phyloP scores from a whole-genome alignment of 1,284 basidiomycete genomes.

The Violaceomyces palustris region DNA sequence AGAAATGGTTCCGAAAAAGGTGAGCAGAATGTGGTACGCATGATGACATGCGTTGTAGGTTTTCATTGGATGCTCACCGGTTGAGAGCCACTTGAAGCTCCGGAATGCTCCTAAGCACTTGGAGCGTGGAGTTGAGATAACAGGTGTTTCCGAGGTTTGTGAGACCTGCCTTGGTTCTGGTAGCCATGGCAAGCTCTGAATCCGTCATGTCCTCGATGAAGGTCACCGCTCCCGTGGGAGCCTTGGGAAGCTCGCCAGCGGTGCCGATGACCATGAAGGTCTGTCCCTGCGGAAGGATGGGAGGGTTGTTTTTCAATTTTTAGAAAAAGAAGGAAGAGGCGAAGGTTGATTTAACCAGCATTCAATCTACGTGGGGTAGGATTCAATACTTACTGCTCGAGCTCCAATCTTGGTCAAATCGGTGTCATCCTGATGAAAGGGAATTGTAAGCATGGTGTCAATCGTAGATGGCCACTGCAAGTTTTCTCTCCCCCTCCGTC shows the following conservation, averaged over 20 bases:
- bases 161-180: slow-evolving; percentile 32
- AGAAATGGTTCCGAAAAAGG: slow-evolving; percentile 65
- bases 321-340: background rate
- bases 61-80: no score
- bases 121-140: slow-evolving; percentile 92
- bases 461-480: no score
- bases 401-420: slow-evolving; percentile 75
- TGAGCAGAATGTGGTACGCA: slow-evolving; percentile 2
- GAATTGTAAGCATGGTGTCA: no score
- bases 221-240: slow-evolving; percentile 70
- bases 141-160: slow-evolving; percentile 71
- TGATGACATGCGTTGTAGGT: no score
- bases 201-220: slow-evolving; percentile 88
- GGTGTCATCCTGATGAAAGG: slow-evolving; percentile 67
- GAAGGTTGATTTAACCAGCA: no score
- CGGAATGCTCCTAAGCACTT: slow-evolving; percentile 83
- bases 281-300: slow-evolving; percentile 32
- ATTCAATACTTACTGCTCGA: slow-evolving; percentile 65
- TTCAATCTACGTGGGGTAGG: no score
- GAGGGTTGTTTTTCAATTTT: no score
- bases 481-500: no score
- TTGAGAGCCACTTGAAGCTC: slow-evolving; percentile 63
- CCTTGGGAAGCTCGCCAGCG: slow-evolving; percentile 82
- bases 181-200: slow-evolving; percentile 70
- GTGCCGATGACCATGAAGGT: slow-evolving; percentile 60